Conservation (phyloP, 306 rosid species). For the Rosa persica region DNA sequence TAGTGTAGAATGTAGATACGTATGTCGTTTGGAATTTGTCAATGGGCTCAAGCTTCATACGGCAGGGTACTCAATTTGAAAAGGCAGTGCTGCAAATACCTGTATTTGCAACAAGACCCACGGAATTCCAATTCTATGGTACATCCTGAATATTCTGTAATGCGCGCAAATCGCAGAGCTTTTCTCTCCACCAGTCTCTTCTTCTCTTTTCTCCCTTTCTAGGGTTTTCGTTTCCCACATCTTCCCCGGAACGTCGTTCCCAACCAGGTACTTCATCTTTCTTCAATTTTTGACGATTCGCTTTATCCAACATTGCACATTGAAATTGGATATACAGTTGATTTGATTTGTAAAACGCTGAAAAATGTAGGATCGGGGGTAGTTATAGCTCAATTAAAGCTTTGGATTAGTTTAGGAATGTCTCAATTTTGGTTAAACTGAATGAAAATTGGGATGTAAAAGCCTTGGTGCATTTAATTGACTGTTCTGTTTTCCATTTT, state of each 20-base stretch:
- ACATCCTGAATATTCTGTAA: background rate
- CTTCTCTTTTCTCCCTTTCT: slow-evolving; percentile 17
- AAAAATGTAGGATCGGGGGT: background rate
- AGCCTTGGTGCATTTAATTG: slow-evolving; percentile 11
- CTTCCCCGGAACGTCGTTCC: slow-evolving; percentile 19
- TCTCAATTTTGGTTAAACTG: background rate
- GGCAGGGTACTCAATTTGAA: background rate
- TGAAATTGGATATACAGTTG: background rate
- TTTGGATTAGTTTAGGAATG: background rate
- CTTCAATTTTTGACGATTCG: background rate
- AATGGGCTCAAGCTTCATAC: too few relatives aligned
- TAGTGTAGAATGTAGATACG: too few relatives aligned
- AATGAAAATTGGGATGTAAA: background rate
- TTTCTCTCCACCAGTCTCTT: slow-evolving; percentile 31
- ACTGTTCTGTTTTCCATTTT: slow-evolving; percentile 7
- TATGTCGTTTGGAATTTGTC: too few relatives aligned
- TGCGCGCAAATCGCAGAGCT: slow-evolving; percentile 30
- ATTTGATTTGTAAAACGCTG: background rate
- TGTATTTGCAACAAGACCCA: slow-evolving; percentile 1
- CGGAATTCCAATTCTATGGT: background rate
- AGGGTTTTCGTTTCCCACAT: slow-evolving; percentile 25
- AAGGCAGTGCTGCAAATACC: background rate
- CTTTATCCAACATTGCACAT: background rate
- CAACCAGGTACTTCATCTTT: slow-evolving; percentile 33
- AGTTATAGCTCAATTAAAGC: slow-evolving; percentile 2